Base-by-base conservation (phyloP, 140 eudicot genomes). In the Flaveria floridana region DNA sequence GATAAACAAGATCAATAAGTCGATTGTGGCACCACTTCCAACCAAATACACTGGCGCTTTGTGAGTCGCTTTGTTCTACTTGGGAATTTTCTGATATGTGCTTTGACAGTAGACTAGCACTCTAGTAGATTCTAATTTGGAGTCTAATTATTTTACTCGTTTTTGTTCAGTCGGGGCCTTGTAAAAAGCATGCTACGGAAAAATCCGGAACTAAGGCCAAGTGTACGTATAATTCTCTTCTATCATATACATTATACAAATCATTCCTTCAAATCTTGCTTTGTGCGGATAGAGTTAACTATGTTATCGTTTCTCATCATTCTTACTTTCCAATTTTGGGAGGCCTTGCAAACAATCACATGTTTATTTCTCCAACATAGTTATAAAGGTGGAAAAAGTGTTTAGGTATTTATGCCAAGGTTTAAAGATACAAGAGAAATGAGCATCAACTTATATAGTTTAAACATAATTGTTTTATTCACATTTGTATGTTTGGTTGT, bases 151-250 rank as follows among this genome's bases (percentile, higher is more conserved):
- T 41, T 67, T 75, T 64, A 3, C 70, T 68, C 21, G 1, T 74
- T 80, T 63, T 48, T 84, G 26, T 78, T 74, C 89, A 92, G 98
- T 68, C 96, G 96, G 44, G 89, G 96, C 51, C 92, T 92, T n/a
- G 82, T 92, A 78, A 92, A 92, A 85, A 92, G 95, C 87, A 87
- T 92, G 97, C 89, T 92, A 83, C 80, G 97, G 83, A 92, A 87
- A 79, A 92, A 92, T 77, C 97, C 98, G 16, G 98, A 87, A 83
- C 89, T 89, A 48, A 79, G 98, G 65, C 96, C 98, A 68, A 87
- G 90, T 81, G 98, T 92, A 87, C 19, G 8, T 51, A 83, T 71
- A 63, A 69, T 80, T n/a, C 59, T 64, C 85, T 78, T 75, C 34
- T 53, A 52, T 78, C 44, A 69, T 8, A 19, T 65, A 62, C 11